Evolutionary conservation across 176 grass and related monocot species (phyloP).

Genomic region (Eleusine indica): DNA sequence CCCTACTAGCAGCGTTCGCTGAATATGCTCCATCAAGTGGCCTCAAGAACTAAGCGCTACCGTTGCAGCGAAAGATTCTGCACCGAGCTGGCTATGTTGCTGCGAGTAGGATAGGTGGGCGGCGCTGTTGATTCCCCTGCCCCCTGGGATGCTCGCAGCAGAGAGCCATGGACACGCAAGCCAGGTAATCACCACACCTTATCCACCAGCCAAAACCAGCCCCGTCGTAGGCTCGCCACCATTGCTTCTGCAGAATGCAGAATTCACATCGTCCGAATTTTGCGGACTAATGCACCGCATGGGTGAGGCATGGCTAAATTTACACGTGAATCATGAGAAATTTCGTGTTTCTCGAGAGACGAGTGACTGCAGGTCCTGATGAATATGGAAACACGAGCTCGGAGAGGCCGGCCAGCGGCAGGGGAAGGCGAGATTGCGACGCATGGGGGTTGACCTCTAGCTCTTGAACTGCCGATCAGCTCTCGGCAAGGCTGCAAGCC

Average conservation of each 20-base stretch:
- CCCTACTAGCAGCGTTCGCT: background rate
- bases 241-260: background rate
- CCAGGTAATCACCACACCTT: background rate
- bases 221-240: background rate
- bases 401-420: background rate
- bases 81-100: background rate
- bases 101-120: background rate
- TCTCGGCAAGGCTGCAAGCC: background rate
- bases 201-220: background rate
- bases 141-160: conserved; percentile 14
- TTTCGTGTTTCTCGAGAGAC: background rate
- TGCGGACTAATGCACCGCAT: background rate
- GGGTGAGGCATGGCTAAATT: too few species aligned
- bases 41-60: background rate
- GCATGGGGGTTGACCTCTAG: background rate
- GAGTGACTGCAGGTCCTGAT: background rate
- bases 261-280: background rate
- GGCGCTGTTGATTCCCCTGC: conserved; percentile 20
- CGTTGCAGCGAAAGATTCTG: conserved; percentile 6
- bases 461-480: conserved; percentile 26
- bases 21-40: background rate
- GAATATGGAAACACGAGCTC: background rate
- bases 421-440: background rate
- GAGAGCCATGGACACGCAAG: background rate
- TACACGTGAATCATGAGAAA: conserved; percentile 13